phyloP scores from a whole-genome alignment of 1,284 basidiomycete genomes.

The Marasmius tenuissimus region DNA sequence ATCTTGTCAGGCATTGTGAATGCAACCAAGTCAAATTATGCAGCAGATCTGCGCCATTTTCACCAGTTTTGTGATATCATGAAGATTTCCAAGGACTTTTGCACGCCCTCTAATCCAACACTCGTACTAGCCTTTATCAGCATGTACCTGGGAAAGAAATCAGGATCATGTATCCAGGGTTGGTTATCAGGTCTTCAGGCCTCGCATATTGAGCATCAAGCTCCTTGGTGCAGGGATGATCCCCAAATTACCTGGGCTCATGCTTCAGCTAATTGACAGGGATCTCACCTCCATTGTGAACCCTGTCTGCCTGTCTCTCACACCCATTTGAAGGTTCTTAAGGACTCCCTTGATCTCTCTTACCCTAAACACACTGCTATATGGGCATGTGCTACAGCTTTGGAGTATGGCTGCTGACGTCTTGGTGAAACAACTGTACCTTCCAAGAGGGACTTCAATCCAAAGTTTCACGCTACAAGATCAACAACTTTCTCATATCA shows the following conservation, averaged over 20 bases:
- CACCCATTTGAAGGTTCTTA: neutral
- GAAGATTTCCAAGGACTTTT: constrained; percentile 21
- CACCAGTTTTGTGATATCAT: constrained; percentile 32
- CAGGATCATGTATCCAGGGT: neutral
- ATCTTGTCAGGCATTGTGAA: neutral
- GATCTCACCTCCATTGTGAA: neutral
- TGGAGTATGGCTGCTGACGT: constrained; percentile 7
- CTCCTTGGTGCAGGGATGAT: constrained; percentile 5
- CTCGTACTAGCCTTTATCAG: constrained; percentile 29
- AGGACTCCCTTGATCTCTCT: neutral
- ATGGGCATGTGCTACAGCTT: constrained; percentile 3
- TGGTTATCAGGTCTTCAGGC: constrained; percentile 9
- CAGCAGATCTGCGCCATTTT: constrained; percentile 31
- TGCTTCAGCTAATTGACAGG: neutral
- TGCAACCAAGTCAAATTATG: constrained; percentile 26
- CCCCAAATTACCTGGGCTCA: constrained; percentile 1
- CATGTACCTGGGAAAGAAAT: neutral
- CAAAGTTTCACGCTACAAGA: neutral
- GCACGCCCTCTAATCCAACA: constrained; percentile 31
- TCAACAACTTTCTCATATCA: too few species aligned
- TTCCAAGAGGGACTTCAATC: neutral
- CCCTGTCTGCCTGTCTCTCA: constrained; percentile 2
- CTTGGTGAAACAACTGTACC: constrained; percentile 9
- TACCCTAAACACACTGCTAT: constrained; percentile 5
- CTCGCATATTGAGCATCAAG: constrained; percentile 7